These are phyloP conservation scores for Calocera cornea DNA, from an alignment of 768 basidiomycete genomes.

Conservation along the genomic window DNA sequence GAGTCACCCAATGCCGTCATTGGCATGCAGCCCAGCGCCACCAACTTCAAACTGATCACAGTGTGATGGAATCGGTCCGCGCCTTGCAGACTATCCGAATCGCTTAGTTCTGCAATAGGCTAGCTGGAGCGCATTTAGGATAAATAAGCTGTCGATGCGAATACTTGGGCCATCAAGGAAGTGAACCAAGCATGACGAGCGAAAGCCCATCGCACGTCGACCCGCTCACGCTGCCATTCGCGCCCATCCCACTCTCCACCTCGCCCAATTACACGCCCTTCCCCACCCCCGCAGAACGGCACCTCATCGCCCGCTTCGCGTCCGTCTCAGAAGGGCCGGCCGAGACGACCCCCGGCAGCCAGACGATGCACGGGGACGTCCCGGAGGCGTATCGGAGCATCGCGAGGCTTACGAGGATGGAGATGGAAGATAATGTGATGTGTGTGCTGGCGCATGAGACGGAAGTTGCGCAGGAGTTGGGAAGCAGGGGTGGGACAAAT, in stretches of 20 bases:
- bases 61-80: no score
- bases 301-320: neutral
- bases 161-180: no score
- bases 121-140: no score
- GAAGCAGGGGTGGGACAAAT: neutral
- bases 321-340: neutral
- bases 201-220: neutral
- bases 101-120: no score
- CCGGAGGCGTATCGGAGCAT: neutral
- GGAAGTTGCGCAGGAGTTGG: neutral
- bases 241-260: conserved; percentile 10
- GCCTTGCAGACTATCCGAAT: no score
- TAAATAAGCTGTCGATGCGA: no score
- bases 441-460: neutral
- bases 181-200: neutral
- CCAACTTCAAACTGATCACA: no score
- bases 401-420: neutral
- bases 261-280: neutral
- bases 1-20: no score
- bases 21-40: no score
- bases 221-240: neutral
- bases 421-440: neutral
- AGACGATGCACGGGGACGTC: neutral
- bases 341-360: neutral
- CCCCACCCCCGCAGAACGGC: neutral